Evolutionary conservation across 768 basidiomycete species (phyloP), one percentile per base, ranked within the genome.

Genomic region (Amanita fuliginea): DNA sequence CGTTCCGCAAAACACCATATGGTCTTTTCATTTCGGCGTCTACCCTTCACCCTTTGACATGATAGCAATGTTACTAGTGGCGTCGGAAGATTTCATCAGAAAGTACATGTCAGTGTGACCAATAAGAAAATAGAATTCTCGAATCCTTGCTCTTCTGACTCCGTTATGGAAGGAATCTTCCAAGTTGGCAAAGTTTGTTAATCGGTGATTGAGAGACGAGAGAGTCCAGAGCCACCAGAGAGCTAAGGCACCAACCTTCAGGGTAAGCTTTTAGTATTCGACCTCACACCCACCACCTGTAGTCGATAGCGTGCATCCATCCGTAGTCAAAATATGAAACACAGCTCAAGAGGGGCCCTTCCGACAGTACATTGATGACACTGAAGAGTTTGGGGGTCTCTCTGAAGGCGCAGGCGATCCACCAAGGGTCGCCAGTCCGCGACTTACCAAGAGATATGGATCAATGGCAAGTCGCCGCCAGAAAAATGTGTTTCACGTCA

Each of bases 251-350:
- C 47, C 36, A 28, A 42, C 39, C 33, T 42, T 42, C 47, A 49
- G 47, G 49, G 41, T 35, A 43, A 43, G 42, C 41, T 50, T 50
- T 50, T 50, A 50, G 49, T 43, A 43, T 30, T 21, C 36, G 42
- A 49, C 46, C 46, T 28, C 35, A 34, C 35, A 24, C 6, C 18
- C 22, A 28, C 34, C 46, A 26, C 46, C 35, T 39, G 46, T 21
- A 43, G 42, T 42, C 24, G 41, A 41, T 14, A 26, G n/a, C 13
- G 9, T 32, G 6, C 45, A 26, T 36, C 34, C 28, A 45, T 45
- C 11, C 8, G 43, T 45, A 22, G 28, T 19, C 24, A 43, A 22
- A 43, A 22, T 45, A 14, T 45, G 43, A 45, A 45, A 42, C 24
- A n/a, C 13, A 22, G 24, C 13, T 13, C 26, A 28, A 43, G n/a